phyloP scores from a whole-genome alignment of 441 rosid genomes.

The Aleurites moluccanus region DNA sequence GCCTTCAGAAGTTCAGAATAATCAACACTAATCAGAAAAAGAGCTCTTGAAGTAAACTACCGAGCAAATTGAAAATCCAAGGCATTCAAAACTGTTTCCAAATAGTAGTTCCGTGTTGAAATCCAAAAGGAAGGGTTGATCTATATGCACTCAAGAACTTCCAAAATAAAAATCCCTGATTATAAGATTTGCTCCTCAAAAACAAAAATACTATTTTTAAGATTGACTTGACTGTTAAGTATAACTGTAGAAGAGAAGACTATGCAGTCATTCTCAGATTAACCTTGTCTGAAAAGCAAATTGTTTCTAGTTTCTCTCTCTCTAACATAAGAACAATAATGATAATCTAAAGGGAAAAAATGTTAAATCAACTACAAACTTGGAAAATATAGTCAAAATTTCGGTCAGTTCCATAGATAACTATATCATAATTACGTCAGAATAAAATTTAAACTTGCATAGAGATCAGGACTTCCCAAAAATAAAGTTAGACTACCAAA shows the following conservation, averaged over 20 bases:
- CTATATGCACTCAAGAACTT: background rate
- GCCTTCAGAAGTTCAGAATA: constrained; percentile 46
- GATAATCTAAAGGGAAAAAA: no score
- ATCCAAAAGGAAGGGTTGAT: background rate
- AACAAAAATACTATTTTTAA: background rate
- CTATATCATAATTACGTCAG: background rate
- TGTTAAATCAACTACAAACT: background rate
- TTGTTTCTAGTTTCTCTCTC: background rate
- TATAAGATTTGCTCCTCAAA: background rate
- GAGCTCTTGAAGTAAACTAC: constrained; percentile 7
- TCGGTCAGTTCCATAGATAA: background rate
- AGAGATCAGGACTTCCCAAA: background rate
- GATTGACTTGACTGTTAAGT: background rate
- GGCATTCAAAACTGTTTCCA: background rate
- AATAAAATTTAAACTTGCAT: background rate
- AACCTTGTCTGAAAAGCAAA: background rate
- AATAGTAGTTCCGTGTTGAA: background rate
- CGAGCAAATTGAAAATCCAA: background rate
- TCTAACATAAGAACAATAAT: background rate
- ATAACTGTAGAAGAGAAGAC: background rate
- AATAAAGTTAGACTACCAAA: constrained; percentile 25
- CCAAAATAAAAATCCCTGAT: background rate
- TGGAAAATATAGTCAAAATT: background rate
- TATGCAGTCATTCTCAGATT: background rate
- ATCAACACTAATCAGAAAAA: constrained; percentile 20